Evolutionary conservation across 306 rosid species (phyloP), one percentile per base, ranked within the genome.

Genomic region (Ammopiptanthus mongolicus): DNA sequence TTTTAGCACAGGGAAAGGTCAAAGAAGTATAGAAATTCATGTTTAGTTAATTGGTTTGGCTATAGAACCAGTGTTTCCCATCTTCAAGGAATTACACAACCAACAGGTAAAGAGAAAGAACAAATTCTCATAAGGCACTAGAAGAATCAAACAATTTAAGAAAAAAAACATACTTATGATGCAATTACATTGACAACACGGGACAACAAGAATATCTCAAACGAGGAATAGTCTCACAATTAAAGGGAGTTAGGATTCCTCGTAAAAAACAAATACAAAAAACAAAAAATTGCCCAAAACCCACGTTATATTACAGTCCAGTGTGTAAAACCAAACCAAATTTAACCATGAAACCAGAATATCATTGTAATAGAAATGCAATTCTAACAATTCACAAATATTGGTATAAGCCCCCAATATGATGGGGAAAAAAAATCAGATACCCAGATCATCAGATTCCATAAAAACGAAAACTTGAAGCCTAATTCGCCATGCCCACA

Each of bases 351-450:
- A 77, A 62, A 60, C 11, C 29, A 36, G 0, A 44, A 70, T 4
- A 80, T 17, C 42, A 51, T 31, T 3, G 46, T 37, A 73, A 67
- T 36, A 28, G 23, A 72, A 76, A 66, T 10, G n/a, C 50, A 57
- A 56, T 58, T 61, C 65, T n/a, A 28, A 28, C 1, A 73, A 68
- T 62, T 22, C 17, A 73, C 57, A 53, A 37, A 71, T 65, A 79
- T 28, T 3, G 42, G 61, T 64, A 23, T 2, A 51, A 65, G 44
- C 29, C 57, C 18, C 23, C 8, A n/a, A 29, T 0, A 23, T 28
- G 39, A 66, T 7, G 72, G 29, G 72, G 29, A 5, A 14, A 73
- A 58, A 58, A 74, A 36, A 6, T 52, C 14, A 37, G 53, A 71
- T 10, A 59, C 57, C 50, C 59, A 51, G 59, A 63, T 80, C 61